Percentiles rank a stretch among this genome's conserved stretches.
These are phyloP conservation scores for Pleurotus salmoneostramineus DNA, from an alignment of 768 basidiomycete species.

Conservation along the genomic window DNA sequence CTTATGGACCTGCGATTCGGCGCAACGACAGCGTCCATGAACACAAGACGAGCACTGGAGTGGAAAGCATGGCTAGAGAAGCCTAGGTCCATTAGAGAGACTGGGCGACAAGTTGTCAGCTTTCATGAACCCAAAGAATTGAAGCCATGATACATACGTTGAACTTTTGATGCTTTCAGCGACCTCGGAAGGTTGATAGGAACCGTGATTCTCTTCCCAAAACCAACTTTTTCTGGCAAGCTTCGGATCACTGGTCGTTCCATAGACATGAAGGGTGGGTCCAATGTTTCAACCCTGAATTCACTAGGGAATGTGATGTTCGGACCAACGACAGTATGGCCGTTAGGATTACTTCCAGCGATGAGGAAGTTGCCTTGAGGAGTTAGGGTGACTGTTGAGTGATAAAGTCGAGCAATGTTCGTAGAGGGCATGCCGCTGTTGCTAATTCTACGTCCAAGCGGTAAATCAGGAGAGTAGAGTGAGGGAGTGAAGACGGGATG, in stretches of 20 bases:
- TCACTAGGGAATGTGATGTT: constrained; percentile 19
- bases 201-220: constrained; percentile 17
- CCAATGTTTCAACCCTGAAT: constrained; percentile 24
- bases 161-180: not conserved
- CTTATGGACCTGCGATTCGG: constrained; percentile 22
- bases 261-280: constrained; percentile 25
- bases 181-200: not conserved
- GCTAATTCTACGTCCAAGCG: constrained; percentile 41
- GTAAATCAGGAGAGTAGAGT: constrained; percentile 42
- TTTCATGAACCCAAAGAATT: not conserved
- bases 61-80: constrained; percentile 30
- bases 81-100: constrained; percentile 26
- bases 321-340: not conserved
- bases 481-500: constrained; percentile 34
- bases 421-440: constrained; percentile 40
- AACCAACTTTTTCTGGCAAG: constrained; percentile 21
- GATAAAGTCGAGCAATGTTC: constrained; percentile 54
- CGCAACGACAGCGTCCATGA: constrained; percentile 22
- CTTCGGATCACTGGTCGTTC: constrained; percentile 18
- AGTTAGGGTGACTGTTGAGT: constrained; percentile 54
- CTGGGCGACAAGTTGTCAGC: constrained; percentile 8
- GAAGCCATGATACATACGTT: not conserved
- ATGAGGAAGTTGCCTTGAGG: constrained; percentile 33
- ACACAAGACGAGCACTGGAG: constrained; percentile 24
- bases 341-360: constrained; percentile 6